Evolutionary conservation across 1,139 yeast species (phyloP).

Genomic region (Kodamaea derodonti): DNA sequence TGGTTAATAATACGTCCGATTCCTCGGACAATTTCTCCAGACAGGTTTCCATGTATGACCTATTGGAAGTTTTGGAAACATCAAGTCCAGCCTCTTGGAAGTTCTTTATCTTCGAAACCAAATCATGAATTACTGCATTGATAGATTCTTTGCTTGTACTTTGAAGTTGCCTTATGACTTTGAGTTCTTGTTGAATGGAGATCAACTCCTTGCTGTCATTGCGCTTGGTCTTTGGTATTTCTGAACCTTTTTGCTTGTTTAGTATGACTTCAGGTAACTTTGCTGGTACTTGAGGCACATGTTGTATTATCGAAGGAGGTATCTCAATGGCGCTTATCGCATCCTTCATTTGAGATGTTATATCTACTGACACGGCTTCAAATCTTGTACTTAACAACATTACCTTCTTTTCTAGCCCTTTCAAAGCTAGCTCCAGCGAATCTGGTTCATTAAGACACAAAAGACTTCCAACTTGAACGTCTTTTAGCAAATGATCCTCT

Average conservation of each 20-base stretch:
- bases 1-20: slow-evolving; percentile 69
- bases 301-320: slow-evolving; percentile 10
- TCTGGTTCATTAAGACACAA: slow-evolving; percentile 49
- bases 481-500: slow-evolving; percentile 63
- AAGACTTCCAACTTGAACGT: slow-evolving; percentile 58
- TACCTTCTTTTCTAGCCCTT: slow-evolving; percentile 26
- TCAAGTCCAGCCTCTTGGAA: slow-evolving; percentile 44
- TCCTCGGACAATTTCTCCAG: slow-evolving; percentile 71
- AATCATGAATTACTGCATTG: slow-evolving; percentile 38
- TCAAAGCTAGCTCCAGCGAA: slow-evolving; percentile 15
- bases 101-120: slow-evolving; percentile 46
- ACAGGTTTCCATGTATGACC: slow-evolving; percentile 74
- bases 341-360: slow-evolving; percentile 22
- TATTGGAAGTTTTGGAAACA: slow-evolving; percentile 45
- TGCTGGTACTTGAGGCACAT: slow-evolving; percentile 3
- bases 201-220: slow-evolving; percentile 19
- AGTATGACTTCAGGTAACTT: neutral
- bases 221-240: neutral
- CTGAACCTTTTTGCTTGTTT: neutral
- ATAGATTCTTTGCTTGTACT: slow-evolving; percentile 40
- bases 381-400: slow-evolving; percentile 27
- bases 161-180: slow-evolving; percentile 61
- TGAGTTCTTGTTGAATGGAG: slow-evolving; percentile 53
- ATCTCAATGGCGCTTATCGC: slow-evolving; percentile 22
- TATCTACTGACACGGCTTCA: slow-evolving; percentile 22